phyloP scores from a whole-genome alignment of 2,329 filamentous ascomycete species.

The Dactylellina drechsleri region DNA sequence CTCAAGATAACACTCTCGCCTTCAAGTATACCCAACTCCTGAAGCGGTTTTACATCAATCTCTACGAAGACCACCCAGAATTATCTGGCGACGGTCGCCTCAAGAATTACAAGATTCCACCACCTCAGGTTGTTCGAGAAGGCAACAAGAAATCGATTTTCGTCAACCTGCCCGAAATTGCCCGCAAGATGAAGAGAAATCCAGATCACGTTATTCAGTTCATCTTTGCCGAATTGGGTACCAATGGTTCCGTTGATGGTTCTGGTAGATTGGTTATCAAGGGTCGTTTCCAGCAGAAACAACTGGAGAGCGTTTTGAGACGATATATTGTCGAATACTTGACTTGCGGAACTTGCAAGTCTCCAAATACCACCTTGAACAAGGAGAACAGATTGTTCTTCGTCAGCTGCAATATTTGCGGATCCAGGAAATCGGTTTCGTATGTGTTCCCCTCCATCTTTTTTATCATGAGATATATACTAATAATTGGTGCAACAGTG shows the following conservation, averaged over 20 bases:
- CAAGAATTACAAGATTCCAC: constrained; percentile 99
- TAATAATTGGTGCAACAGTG: constrained; percentile 72
- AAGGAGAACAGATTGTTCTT: constrained; percentile 99
- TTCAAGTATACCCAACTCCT: constrained; percentile 89
- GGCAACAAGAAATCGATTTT: constrained; percentile 99
- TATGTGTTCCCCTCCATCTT: constrained; percentile 66
- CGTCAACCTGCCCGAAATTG: constrained; percentile 98
- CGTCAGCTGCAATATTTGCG: constrained; percentile 86
- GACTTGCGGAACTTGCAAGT: constrained; percentile 97
- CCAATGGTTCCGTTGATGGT: constrained; percentile 92
- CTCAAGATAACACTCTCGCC: constrained; percentile 78
- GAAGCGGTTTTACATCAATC: constrained; percentile 90
- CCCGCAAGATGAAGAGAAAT: constrained; percentile 98
- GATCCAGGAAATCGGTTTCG: constrained; percentile 61
- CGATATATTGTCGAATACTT: constrained; percentile 99
- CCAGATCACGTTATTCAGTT: constrained; percentile 98
- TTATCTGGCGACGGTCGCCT: constrained; percentile 81
- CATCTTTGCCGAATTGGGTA: constrained; percentile 97
- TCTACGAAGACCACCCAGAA: constrained; percentile 96
- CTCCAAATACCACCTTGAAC: constrained; percentile 92
- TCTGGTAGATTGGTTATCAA: constrained; percentile 95
- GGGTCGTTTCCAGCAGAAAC: constrained; percentile 99
- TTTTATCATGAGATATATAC: constrained; percentile 74
- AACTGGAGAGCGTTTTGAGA: constrained; percentile 95
- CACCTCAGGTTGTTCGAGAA: constrained; percentile 98